phyloP scores from a whole-genome alignment of 768 basidiomycete genomes.

The Mycena capillaripes region DNA sequence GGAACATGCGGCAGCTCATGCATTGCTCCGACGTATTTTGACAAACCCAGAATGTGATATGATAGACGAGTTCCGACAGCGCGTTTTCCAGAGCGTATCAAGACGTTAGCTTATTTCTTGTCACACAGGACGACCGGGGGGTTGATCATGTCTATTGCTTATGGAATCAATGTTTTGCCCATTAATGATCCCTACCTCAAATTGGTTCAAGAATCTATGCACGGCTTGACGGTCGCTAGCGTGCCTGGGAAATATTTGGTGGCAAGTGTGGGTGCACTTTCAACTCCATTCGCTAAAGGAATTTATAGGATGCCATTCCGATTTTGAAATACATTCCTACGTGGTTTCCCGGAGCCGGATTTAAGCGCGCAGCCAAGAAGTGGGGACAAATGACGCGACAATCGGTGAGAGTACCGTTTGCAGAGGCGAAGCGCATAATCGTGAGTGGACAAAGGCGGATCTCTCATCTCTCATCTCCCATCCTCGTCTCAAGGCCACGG shows the following conservation, averaged over 20 bases:
- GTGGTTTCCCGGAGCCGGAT: slow-evolving; percentile 64
- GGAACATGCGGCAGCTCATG: slow-evolving; percentile 16
- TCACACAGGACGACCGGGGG: slow-evolving; percentile 38
- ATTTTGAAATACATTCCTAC: slow-evolving; percentile 57
- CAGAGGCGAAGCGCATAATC: slow-evolving; percentile 46
- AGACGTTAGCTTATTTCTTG: not conserved
- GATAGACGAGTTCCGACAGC: slow-evolving; percentile 10
- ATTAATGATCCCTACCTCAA: slow-evolving; percentile 48
- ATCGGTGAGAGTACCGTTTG: slow-evolving; percentile 54
- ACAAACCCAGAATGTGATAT: slow-evolving; percentile 3
- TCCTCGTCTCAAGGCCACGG: not conserved
- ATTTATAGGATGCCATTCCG: slow-evolving; percentile 4
- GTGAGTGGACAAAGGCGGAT: slow-evolving; percentile 45
- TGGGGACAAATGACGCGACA: slow-evolving; percentile 50
- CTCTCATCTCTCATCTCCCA: not conserved
- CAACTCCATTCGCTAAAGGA: not conserved
- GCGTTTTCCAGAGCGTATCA: not conserved
- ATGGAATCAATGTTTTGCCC: slow-evolving; percentile 48
- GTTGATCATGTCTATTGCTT: slow-evolving; percentile 46
- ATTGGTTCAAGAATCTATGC: slow-evolving; percentile 42
- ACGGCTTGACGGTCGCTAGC: slow-evolving; percentile 38
- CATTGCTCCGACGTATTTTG: slow-evolving; percentile 30
- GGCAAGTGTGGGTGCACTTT: slow-evolving; percentile 31
- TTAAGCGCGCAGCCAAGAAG: slow-evolving; percentile 54
- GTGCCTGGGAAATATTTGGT: slow-evolving; percentile 49